Base-by-base conservation (phyloP, 192 early-diverging fungal species). In the Rhizophlyctis rosea region DNA sequence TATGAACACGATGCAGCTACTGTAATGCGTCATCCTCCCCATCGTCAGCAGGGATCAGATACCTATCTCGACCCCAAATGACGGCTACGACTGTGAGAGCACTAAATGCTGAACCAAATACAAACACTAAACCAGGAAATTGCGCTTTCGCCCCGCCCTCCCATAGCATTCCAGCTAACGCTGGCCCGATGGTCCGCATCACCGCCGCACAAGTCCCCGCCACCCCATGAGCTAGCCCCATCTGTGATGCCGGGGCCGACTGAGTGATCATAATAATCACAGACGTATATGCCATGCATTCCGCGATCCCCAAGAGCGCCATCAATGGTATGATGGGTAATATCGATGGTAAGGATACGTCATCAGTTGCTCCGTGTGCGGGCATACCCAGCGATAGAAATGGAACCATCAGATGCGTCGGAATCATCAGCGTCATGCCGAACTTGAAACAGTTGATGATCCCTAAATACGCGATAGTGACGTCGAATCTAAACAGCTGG, bases 251-350 rank as follows among this genome's bases (percentile, higher is more conserved):
- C 2, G 61, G 13, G 3, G 64, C 71, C 1, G 65, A 52, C 33
- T 78, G 66, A 0, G 69, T 75, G 62, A 78, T 78, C 62, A 72
- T 54, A 23, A 78, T 35, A 33, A 78, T 68, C 3, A 74, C 69
- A 34, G 67, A 61, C 27, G 67, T 61, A 63, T 73, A 77, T 23
- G 62, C 68, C 25, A 67, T 7, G 13, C 66, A 64, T 36, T 77
- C 69, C 2, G 66, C 61, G 47, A 61, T 50, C 33, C 76, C 76
- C 35, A 77, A 54, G 11, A 67, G 4, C 30, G 50, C 47, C 60
- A 77, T 54, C 25, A 70, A 36, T 18, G 61, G 39, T 28, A 34
- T 18, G 23, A 63, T 24, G 4, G 49, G 5, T 25, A 7, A 9
- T 18, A 34, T 7, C n/a, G n/a, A n/a, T n/a, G n/a, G n/a, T n/a